Evolutionary conservation across 2,329 filamentous ascomycete genomes (phyloP).

Genomic region (Penicillium sp.): DNA sequence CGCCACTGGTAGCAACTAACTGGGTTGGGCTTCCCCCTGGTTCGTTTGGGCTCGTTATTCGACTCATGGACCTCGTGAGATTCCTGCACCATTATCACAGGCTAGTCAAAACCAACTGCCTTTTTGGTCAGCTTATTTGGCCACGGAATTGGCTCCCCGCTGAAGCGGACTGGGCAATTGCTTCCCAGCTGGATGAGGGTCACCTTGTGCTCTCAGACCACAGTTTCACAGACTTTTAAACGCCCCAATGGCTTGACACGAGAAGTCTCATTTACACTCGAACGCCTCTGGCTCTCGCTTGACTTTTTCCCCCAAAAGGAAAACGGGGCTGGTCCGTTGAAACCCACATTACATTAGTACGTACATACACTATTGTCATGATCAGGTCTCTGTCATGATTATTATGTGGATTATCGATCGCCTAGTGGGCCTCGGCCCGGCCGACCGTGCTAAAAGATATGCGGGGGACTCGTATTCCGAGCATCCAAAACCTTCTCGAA

Average conservation of each 20-base stretch:
- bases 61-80: constrained; percentile 5
- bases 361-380: neutral
- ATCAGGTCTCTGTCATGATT: neutral
- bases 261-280: neutral
- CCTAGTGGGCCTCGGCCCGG: constrained; percentile 19
- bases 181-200: neutral
- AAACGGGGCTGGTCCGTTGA: constrained; percentile 9
- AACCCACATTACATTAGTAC: neutral
- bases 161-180: neutral
- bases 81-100: neutral
- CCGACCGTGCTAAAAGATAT: constrained; percentile 4
- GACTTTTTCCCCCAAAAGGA: neutral
- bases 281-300: neutral
- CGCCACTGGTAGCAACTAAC: neutral
- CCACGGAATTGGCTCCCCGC: constrained; percentile 9
- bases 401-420: neutral
- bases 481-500: neutral
- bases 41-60: neutral
- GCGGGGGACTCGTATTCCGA: constrained; percentile 10
- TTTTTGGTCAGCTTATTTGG: constrained; percentile 13
- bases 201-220: neutral
- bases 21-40: neutral
- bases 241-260: neutral
- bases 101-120: neutral
- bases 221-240: neutral